phyloP scores from a whole-genome alignment of 2,329 filamentous ascomycete species.

The Fusarium cyanostomum region DNA sequence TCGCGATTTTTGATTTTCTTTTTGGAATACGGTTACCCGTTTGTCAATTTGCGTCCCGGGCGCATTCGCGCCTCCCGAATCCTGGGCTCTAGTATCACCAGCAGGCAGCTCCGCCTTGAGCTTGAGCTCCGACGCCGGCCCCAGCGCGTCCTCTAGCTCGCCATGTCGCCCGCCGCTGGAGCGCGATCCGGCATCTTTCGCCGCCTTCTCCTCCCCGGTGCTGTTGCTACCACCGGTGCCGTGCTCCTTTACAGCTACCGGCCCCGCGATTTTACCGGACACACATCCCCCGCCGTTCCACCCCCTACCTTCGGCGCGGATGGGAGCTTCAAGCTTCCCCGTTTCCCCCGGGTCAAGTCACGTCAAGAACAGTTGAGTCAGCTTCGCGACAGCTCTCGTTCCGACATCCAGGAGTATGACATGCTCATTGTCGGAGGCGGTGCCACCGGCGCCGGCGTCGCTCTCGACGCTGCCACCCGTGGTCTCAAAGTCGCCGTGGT shows the following conservation, averaged over 20 bases:
- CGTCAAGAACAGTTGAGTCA: constrained; percentile 72
- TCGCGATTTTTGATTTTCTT: constrained; percentile 1
- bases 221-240: constrained; percentile 55
- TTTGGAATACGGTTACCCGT: not conserved
- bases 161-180: constrained; percentile 32
- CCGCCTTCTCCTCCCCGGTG: constrained; percentile 56
- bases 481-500: constrained; percentile 77
- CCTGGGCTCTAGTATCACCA: not conserved
- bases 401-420: constrained; percentile 66
- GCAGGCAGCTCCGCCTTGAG: not conserved
- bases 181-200: constrained; percentile 46
- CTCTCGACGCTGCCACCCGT: constrained; percentile 75
- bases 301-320: constrained; percentile 75
- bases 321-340: constrained; percentile 72
- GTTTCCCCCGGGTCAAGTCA: constrained; percentile 70
- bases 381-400: constrained; percentile 56
- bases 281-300: constrained; percentile 73
- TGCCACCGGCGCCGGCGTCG: constrained; percentile 76
- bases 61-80: not conserved
- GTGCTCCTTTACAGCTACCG: constrained; percentile 66
- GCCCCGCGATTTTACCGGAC: constrained; percentile 76
- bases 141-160: not conserved
- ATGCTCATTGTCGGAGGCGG: constrained; percentile 76
- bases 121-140: not conserved
- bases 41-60: not conserved